Percentiles rank a stretch among this genome's conserved stretches.
Conservation (phyloP, 2,329 filamentous ascomycete species). For the Didymella lethalis region DNA sequence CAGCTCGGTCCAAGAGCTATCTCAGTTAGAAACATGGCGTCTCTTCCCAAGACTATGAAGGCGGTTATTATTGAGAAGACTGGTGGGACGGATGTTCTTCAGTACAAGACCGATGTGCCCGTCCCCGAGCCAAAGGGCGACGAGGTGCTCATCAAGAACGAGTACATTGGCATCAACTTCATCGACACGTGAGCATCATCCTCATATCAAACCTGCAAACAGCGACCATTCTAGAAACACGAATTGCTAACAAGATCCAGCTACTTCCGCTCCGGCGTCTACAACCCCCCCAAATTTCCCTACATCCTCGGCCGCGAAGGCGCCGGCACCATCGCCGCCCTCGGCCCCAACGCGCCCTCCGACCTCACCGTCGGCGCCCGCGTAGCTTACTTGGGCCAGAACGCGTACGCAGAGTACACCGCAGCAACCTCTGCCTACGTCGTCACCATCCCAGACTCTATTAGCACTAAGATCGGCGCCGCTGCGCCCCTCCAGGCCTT, state of each 20-base stretch:
- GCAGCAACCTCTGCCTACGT: conserved; percentile 62
- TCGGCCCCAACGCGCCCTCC: conserved; percentile 61
- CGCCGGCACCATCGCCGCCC: conserved; percentile 72
- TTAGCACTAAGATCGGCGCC: conserved; percentile 69
- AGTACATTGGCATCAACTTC: conserved; percentile 82
- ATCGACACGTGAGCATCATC: conserved; percentile 72
- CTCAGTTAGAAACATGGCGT: conserved; percentile 51
- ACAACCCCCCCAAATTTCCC: conserved; percentile 72
- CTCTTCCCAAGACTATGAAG: conserved; percentile 73
- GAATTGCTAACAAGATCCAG: conserved; percentile 42
- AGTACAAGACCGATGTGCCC: conserved; percentile 74
- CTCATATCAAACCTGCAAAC: background rate
- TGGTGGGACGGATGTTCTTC: conserved; percentile 74
- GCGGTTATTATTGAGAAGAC: conserved; percentile 75
- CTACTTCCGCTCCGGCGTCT: conserved; percentile 88
- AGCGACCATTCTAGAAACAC: background rate
- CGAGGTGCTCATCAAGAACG: conserved; percentile 81
- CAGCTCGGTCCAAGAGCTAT: conserved; percentile 27
- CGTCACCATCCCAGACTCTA: conserved; percentile 68
- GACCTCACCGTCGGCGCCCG: conserved; percentile 71
- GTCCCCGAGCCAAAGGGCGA: conserved; percentile 73
- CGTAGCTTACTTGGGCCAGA: conserved; percentile 71
- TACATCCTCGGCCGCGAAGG: conserved; percentile 82
- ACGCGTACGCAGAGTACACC: conserved; percentile 68
- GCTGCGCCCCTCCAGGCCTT: conserved; percentile 81